These are phyloP conservation scores for Leccinum griseonigrum DNA, from an alignment of 1,284 basidiomycete genomes.

Conservation along the genomic window DNA sequence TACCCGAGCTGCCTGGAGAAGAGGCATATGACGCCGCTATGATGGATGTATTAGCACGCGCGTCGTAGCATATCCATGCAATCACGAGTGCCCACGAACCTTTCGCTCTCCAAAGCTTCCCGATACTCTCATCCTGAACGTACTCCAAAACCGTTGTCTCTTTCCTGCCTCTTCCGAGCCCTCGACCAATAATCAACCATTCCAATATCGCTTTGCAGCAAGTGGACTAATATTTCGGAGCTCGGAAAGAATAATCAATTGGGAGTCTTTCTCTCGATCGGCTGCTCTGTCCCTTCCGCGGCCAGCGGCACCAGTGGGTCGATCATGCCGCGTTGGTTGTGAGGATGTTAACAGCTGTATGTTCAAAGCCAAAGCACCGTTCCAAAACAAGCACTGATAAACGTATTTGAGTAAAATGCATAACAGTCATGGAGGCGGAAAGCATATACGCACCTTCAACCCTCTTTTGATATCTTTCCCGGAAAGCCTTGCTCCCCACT, in stretches of 20 bases:
- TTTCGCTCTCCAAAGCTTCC: slow-evolving; percentile 73
- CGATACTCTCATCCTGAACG: slow-evolving; percentile 46
- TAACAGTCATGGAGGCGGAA: not conserved
- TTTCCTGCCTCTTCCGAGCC: slow-evolving; percentile 48
- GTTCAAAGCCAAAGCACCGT: not conserved
- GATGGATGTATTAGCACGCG: not conserved
- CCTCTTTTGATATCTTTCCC: slow-evolving; percentile 67
- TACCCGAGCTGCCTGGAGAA: slow-evolving; percentile 13
- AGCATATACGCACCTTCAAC: slow-evolving; percentile 53
- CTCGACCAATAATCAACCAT: slow-evolving; percentile 71
- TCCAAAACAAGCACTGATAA: not conserved
- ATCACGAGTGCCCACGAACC: slow-evolving; percentile 35
- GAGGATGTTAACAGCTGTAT: slow-evolving; percentile 54
- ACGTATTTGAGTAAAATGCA: not conserved
- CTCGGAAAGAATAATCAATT: slow-evolving; percentile 48
- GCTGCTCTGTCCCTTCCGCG: slow-evolving; percentile 24
- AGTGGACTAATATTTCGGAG: slow-evolving; percentile 35
- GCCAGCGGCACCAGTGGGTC: slow-evolving; percentile 25
- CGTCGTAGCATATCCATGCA: not conserved
- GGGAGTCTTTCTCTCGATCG: slow-evolving; percentile 23
- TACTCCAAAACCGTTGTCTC: slow-evolving; percentile 39
- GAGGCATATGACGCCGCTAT: slow-evolving; percentile 50
- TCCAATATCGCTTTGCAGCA: slow-evolving; percentile 74
- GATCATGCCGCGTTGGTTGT: slow-evolving; percentile 13
- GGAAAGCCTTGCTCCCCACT: slow-evolving; percentile 82